Base-by-base conservation (phyloP, 805 yeast genomes). In the Myxozyma geophila region DNA sequence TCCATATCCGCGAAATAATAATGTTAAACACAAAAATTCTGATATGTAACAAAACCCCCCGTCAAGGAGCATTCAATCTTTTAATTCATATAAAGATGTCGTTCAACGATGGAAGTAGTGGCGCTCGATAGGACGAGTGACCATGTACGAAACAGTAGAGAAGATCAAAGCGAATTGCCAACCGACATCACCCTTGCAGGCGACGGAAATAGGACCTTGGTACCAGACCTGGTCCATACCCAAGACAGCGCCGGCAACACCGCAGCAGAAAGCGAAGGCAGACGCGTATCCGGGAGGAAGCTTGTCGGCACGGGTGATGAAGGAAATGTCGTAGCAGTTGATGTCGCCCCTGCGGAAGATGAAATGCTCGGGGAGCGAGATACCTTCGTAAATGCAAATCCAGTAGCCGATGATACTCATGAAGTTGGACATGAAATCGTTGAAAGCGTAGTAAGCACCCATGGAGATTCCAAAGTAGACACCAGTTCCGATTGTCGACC, bases 381-480 rank as follows among this genome's bases (percentile, higher is more conserved):
- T 86, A 55, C 89, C 85, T 72, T 85, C 85, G 79, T 92, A 92
- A 72, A 92, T 87, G 64, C 96, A 90, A 74, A 92, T 82, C 84
- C 93, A 92, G 82, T 92, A 92, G 70, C 90, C 93, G 76, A 92
- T 91, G 75, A 92, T 79, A 79, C 90, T 86, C 97, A 92, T 91
- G 79, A 92, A 92, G 78, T 90, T 85, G 64, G 83, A 81, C 88
- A 92, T 88, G 72, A 89, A 92, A 2, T 75, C 71, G 62, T 81
- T 84, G 76, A 92, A 91, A 67, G 82, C 75, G 80, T 88, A 87
- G 80, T 87, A 89, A 56, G 90, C 97, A 13, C 62, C 62, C 62
- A 51, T 51, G 47, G 62, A 40, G 73, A 92, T 87, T 57, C 92
- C 97, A 75, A 92, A 82, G 41, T 93, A 85, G 54, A 85, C 83